Conservation (phyloP, 352 stramenopile species). For the Globisporangium solare region DNA sequence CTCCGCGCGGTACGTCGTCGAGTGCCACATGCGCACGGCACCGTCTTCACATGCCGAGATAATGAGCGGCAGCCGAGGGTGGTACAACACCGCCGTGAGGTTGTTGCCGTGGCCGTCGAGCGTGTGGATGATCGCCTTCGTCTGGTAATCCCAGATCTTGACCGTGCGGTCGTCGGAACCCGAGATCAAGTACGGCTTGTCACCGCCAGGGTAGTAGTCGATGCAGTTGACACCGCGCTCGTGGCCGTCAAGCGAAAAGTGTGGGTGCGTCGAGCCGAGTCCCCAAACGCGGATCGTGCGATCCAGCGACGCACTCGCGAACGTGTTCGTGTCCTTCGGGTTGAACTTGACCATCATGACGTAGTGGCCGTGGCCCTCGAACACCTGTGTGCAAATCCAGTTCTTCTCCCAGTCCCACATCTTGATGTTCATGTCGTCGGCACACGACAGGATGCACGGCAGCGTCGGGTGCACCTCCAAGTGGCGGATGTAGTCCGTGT, state of each 20-base stretch:
- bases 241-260: slow-evolving; percentile 92
- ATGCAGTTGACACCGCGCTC: slow-evolving; percentile 98
- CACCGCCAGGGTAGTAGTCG: slow-evolving; percentile 97
- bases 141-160: slow-evolving; percentile 99
- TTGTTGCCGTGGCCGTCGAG: slow-evolving; percentile 99
- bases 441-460: slow-evolving; percentile 94
- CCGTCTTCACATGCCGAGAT: slow-evolving; percentile 97
- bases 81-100: slow-evolving; percentile 97
- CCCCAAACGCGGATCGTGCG: slow-evolving; percentile 95
- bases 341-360: slow-evolving; percentile 99
- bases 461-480: slow-evolving; percentile 96
- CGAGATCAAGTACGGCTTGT: slow-evolving; percentile 98
- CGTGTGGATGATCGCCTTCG: slow-evolving; percentile 98
- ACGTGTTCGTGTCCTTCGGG: slow-evolving; percentile 98
- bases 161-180: slow-evolving; percentile 96
- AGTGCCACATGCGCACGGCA: slow-evolving; percentile 92
- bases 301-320: slow-evolving; percentile 97
- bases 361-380: slow-evolving; percentile 96
- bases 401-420: slow-evolving; percentile 97
- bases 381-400: slow-evolving; percentile 73
- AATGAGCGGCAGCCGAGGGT: slow-evolving; percentile 98
- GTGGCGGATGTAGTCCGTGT: slow-evolving; percentile 98
- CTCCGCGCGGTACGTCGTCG: slow-evolving; percentile 95
- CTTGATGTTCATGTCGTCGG: slow-evolving; percentile 99
- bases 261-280: slow-evolving; percentile 88